Percentiles rank a stretch among this genome's conserved stretches.
These are phyloP conservation scores for Elsinoe perseae DNA, from an alignment of 2,329 filamentous ascomycete genomes.

Conservation along the genomic window DNA sequence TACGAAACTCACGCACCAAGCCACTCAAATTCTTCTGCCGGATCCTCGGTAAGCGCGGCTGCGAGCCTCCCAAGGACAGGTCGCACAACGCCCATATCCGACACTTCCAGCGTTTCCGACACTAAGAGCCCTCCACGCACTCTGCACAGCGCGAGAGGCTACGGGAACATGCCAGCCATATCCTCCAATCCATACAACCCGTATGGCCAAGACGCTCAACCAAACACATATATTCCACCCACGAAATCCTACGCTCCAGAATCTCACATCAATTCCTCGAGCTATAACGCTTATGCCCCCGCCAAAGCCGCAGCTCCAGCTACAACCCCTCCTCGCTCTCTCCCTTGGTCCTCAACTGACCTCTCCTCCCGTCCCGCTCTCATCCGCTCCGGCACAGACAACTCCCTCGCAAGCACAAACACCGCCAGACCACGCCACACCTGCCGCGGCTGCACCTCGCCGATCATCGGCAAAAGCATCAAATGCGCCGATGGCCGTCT, in stretches of 20 bases:
- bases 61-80: conserved; percentile 25
- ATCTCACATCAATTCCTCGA: not conserved
- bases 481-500: conserved; percentile 88
- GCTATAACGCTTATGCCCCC: not conserved
- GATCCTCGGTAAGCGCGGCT: conserved; percentile 13
- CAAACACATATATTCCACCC: not conserved
- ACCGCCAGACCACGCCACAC: conserved; percentile 44
- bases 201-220: conserved; percentile 2
- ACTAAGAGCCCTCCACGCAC: conserved; percentile 9
- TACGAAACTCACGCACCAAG: conserved; percentile 10
- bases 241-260: conserved; percentile 3
- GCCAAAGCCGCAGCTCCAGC: conserved; percentile 9
- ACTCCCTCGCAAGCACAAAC: conserved; percentile 22
- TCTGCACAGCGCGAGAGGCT: not conserved
- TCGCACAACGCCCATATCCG: conserved; percentile 26
- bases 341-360: not conserved
- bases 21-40: conserved; percentile 18
- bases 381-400: conserved; percentile 21
- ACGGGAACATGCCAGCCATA: conserved; percentile 4
- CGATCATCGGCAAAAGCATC: conserved; percentile 83
- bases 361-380: conserved; percentile 16
- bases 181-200: conserved; percentile 14
- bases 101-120: conserved; percentile 25
- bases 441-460: conserved; percentile 72
- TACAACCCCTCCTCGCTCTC: conserved; percentile 9